phyloP scores from a whole-genome alignment of 148 eudicot genomes.

The Rhododendron griersonianum region DNA sequence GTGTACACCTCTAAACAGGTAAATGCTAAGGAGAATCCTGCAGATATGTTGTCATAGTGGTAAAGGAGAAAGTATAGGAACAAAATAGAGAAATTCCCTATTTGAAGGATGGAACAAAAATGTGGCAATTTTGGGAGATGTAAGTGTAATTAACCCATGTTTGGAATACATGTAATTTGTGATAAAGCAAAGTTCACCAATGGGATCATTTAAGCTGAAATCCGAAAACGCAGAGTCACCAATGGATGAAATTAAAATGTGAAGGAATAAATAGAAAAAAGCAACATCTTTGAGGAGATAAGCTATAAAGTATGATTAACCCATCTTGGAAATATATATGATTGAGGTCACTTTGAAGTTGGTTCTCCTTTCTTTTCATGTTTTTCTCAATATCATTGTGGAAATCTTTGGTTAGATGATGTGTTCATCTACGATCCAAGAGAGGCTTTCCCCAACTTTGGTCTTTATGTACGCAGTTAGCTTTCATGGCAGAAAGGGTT shows the following conservation, averaged over 20 bases:
- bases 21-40: background rate
- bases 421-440: background rate
- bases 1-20: background rate
- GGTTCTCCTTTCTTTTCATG: background rate
- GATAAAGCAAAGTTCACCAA: background rate
- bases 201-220: background rate
- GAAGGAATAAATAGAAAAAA: background rate
- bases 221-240: background rate
- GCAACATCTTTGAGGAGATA: background rate
- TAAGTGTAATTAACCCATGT: background rate
- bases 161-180: background rate
- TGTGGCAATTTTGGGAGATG: background rate
- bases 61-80: no score
- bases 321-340: background rate
- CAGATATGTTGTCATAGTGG: background rate
- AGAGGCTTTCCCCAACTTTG: background rate
- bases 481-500: background rate
- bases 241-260: background rate
- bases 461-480: background rate
- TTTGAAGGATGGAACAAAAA: background rate
- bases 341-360: background rate
- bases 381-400: no score
- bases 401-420: background rate
- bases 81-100: no score
- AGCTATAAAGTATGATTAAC: background rate